Conservation (phyloP, 495 filamentous ascomycete species). For the Filosporella fistucella region DNA sequence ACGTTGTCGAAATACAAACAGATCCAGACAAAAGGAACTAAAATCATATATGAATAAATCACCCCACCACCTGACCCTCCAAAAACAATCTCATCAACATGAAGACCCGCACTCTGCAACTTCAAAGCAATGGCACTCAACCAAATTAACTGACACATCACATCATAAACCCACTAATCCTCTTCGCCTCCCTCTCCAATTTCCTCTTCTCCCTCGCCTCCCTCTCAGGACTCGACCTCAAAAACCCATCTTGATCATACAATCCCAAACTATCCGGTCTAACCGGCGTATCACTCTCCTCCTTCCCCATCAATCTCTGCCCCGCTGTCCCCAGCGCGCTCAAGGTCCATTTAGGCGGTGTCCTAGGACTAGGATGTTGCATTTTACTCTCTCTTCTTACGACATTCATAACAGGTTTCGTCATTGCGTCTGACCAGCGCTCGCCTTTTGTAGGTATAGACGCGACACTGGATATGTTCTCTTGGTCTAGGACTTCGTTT, state of each 20-base stretch:
- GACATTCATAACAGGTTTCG: not conserved
- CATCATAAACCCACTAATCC: too few species aligned
- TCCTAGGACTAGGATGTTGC: conserved; percentile 10
- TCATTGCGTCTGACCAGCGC: conserved; percentile 12
- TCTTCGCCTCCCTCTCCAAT: too few species aligned
- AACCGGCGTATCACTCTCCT: conserved; percentile 3
- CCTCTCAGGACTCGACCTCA: conserved; percentile 24
- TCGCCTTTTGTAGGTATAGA: not conserved
- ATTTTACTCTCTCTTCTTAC: conserved; percentile 12
- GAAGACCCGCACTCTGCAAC: too few species aligned
- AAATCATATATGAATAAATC: too few species aligned
- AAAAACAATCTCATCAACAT: not conserved
- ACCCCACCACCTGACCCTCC: not conserved
- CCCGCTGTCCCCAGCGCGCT: not conserved
- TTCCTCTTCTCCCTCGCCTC: too few species aligned
- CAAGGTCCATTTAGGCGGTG: too few species aligned
- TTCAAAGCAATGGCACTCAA: too few species aligned
- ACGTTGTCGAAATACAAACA: too few species aligned
- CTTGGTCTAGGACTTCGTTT: not conserved
- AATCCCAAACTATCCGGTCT: conserved; percentile 27
- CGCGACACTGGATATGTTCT: not conserved
- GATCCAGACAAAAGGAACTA: too few species aligned
- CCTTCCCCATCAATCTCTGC: not conserved
- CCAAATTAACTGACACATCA: too few species aligned
- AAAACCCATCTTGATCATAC: conserved; percentile 40